Base-by-base conservation (phyloP, 2,329 filamentous ascomycete species). In the Hymenoscyphus albidus region DNA sequence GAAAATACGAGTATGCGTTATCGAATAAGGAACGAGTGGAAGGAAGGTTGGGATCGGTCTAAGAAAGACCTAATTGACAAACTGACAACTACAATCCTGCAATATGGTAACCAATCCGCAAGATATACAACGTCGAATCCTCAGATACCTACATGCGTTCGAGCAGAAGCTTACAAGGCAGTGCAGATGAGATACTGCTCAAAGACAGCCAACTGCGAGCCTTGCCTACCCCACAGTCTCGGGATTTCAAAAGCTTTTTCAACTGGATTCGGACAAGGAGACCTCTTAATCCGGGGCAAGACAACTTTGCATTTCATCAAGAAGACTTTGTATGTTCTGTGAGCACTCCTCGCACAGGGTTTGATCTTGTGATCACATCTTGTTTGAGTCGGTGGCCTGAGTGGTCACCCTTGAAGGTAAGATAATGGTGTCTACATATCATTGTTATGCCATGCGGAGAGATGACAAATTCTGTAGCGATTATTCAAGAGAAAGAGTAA, bases 11-110 rank as follows among this genome's bases (percentile, higher is more conserved):
- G 31, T 3, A 56, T 61, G 58, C n/a, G 13, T 38, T 66, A 65
- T 51, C 58, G 67, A 13, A 48, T 39, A n/a, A 35, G 63, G 13
- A 58, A 59, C 42, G 63, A 62, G 44, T 64, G 56, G 44, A 14
- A 63, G 6, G 59, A 64, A 48, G 63, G 65, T 14, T 67, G 67
- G 62, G 65, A 65, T 44, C 22, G 40, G 3, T 54, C 22, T 31
- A 63, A 69, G 57, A 67, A 69, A 44, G 59, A 65, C 14, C 55
- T 69, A 18, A 22, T 65, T 14, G 65, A 69, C 1, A 60, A 62
- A 35, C 44, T 67, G 56, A 61, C 31, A 57, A 16, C 16, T 14
- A 67, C 65, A 44, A 40, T 67, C 14, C 13, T 40, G 0, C 58
- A 65, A 58, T 69, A 69, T 39, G 65, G 65, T 67, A 62, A n/a